These are phyloP conservation scores for Gamsiella multidivaricata DNA, from an alignment of 192 early-diverging fungal species.

Conservation along the genomic window DNA sequence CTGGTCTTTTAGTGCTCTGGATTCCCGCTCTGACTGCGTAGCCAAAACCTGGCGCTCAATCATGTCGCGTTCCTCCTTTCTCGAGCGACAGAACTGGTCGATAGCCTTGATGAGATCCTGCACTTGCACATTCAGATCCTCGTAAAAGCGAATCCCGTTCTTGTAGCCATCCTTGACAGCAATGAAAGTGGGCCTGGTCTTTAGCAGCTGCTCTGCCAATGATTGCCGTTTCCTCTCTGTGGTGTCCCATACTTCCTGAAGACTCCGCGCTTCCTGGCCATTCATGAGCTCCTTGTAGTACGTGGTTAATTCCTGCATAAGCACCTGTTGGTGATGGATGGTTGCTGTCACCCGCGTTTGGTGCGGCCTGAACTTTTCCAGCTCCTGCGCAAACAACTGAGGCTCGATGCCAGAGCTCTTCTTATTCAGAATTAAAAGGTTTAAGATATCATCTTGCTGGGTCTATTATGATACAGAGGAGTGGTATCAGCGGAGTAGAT, in stretches of 20 bases:
- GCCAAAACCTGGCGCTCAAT: slow-evolving; percentile 65
- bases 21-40: slow-evolving; percentile 67
- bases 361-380: slow-evolving; percentile 90
- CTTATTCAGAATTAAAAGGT: slow-evolving; percentile 78
- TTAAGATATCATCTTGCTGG: slow-evolving; percentile 91
- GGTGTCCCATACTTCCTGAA: slow-evolving; percentile 76
- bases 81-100: slow-evolving; percentile 66
- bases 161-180: slow-evolving; percentile 69
- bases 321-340: slow-evolving; percentile 75
- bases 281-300: slow-evolving; percentile 84
- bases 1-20: slow-evolving; percentile 69
- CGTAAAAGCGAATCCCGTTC: slow-evolving; percentile 78
- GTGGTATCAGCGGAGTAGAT: too few species aligned
- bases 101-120: slow-evolving; percentile 65
- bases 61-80: slow-evolving; percentile 69
- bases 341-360: slow-evolving; percentile 79
- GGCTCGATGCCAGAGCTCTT: slow-evolving; percentile 81
- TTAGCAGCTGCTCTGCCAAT: slow-evolving; percentile 73
- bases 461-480: slow-evolving; percentile 47
- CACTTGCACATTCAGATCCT: slow-evolving; percentile 67
- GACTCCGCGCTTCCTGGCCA: slow-evolving; percentile 70
- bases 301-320: slow-evolving; percentile 79
- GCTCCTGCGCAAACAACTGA: slow-evolving; percentile 89
- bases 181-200: slow-evolving; percentile 74
- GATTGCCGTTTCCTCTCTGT: slow-evolving; percentile 72